These are phyloP conservation scores for Beta corolliflora DNA, from an alignment of 179 eudicot genomes.

Conservation along the genomic window DNA sequence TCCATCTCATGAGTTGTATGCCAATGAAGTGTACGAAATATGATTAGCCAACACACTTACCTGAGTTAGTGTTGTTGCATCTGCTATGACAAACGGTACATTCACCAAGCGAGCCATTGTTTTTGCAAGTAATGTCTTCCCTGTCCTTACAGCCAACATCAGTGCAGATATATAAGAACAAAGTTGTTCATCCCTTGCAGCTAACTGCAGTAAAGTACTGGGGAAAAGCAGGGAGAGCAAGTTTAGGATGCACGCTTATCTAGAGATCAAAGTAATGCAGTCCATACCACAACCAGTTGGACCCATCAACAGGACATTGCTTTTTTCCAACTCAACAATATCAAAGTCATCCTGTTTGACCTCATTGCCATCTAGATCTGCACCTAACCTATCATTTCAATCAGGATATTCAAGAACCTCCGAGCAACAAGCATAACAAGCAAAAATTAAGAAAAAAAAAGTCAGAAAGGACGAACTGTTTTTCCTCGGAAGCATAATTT, in stretches of 20 bases:
- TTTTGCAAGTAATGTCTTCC: constrained; percentile 97
- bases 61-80: constrained; percentile 98
- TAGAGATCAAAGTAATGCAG: constrained; percentile 16
- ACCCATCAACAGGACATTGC: constrained; percentile 93
- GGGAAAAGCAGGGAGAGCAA: constrained; percentile 5
- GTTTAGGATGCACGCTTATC: not conserved
- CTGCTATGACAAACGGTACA: constrained; percentile 97
- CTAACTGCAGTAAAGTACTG: constrained; percentile 12
- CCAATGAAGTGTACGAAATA: not conserved
- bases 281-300: constrained; percentile 95
- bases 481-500: constrained; percentile 55
- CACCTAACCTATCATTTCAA: constrained; percentile 37
- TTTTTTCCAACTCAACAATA: constrained; percentile 90
- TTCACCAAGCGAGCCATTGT: constrained; percentile 92
- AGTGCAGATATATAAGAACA: constrained; percentile 26
- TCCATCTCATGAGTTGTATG: not conserved
- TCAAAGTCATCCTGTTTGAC: constrained; percentile 48
- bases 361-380: constrained; percentile 32
- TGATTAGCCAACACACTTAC: constrained; percentile 41
- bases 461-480: constrained; percentile 36
- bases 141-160: constrained; percentile 67
- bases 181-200: constrained; percentile 28
- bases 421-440: constrained; percentile 5
- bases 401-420: constrained; percentile 23
- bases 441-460: constrained; percentile 13